These are phyloP conservation scores for Fusarium hostae DNA, from an alignment of 2,329 filamentous ascomycete genomes.

Conservation along the genomic window DNA sequence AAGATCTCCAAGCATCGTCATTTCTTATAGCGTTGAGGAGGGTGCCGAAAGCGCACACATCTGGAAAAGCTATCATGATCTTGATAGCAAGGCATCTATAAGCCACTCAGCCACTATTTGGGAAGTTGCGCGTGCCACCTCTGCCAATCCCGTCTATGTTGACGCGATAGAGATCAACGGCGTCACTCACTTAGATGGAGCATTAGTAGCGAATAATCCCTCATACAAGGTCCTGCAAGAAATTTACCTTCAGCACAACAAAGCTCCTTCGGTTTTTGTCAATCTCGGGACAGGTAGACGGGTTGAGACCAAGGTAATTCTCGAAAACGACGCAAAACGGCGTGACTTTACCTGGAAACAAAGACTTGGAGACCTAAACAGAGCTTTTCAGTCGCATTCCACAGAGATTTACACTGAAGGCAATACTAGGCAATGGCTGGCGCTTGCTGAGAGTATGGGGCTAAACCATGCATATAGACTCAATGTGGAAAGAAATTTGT, in stretches of 20 bases:
- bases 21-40: too few species aligned
- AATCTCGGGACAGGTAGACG: neutral
- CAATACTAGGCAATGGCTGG: too few species aligned
- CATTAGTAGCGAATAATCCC: neutral
- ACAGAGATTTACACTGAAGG: too few species aligned
- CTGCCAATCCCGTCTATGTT: neutral
- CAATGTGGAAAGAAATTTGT: too few species aligned
- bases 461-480: too few species aligned
- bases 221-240: neutral
- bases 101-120: neutral
- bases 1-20: neutral
- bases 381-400: too few species aligned
- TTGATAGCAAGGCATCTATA: rapidly evolving
- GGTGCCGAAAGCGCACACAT: neutral
- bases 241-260: neutral
- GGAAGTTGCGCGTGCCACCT: neutral
- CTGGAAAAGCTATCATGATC: neutral
- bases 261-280: neutral
- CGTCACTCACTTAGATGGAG: neutral
- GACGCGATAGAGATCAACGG: neutral
- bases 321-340: too few species aligned
- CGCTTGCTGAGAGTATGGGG: too few species aligned
- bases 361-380: too few species aligned
- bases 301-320: too few species aligned
- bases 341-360: too few species aligned